Conservation (phyloP, 768 basidiomycete species). For the Xerocomellus intermedius region DNA sequence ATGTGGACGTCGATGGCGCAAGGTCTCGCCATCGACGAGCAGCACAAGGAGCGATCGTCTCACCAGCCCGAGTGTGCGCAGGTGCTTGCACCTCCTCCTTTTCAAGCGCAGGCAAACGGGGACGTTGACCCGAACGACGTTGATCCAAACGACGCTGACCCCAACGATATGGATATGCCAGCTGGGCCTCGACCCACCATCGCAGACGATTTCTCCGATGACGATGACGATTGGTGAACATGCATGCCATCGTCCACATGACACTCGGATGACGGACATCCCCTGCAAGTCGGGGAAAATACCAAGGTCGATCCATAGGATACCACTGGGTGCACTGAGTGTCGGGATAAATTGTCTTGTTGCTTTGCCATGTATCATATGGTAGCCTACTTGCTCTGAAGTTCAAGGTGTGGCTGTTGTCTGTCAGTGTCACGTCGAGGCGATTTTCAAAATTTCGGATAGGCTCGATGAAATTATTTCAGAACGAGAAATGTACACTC, state of each 20-base stretch:
- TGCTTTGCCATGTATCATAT: not conserved
- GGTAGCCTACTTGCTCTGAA: no score
- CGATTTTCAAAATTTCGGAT: not conserved
- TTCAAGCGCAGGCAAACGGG: not conserved
- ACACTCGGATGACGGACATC: no score
- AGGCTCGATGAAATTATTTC: no score
- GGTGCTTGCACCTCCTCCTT: slow-evolving; percentile 15
- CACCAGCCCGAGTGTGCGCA: slow-evolving; percentile 11
- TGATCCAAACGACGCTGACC: slow-evolving; percentile 13
- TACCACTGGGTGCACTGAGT: not conserved
- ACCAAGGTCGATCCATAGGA: not conserved
- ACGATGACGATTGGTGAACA: slow-evolving; percentile 28
- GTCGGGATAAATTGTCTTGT: not conserved
- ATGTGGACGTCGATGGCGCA: slow-evolving; percentile 49
- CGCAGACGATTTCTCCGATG: slow-evolving; percentile 27
- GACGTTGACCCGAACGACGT: slow-evolving; percentile 14
- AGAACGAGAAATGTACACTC: slow-evolving; percentile 11
- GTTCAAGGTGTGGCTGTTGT: no score
- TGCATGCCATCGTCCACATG: no score
- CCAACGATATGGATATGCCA: slow-evolving; percentile 9
- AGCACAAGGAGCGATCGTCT: slow-evolving; percentile 26
- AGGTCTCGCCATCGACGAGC: slow-evolving; percentile 46
- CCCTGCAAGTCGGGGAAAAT: not conserved
- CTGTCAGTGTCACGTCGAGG: not conserved
- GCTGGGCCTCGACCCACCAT: slow-evolving; percentile 5